Base-by-base conservation (phyloP, 768 basidiomycete species). In the Auriscalpium microsporum region DNA sequence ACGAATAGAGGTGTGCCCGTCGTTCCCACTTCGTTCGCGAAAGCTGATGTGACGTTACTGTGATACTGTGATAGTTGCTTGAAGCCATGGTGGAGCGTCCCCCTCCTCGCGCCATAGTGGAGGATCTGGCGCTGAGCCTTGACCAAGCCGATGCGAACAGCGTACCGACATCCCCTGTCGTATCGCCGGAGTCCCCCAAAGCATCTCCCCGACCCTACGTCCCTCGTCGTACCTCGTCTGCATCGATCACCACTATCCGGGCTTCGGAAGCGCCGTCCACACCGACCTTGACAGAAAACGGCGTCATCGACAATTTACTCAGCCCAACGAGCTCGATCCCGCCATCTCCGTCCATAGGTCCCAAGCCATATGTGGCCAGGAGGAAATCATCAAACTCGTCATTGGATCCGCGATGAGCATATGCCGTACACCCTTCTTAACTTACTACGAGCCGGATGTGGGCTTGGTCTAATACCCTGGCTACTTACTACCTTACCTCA, bases 1-100 rank as follows among this genome's bases (percentile, higher is more conserved):
- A 54, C 81, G 88, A 59, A 83, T 82, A 63, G 87, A 90, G 78
- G 86, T 85, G 56, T 40, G 78, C 65, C 35, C 51, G 28, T 7
- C 28, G 4, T 28, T 28, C 2, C 7, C 28, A 28, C 28, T 28
- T 21, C 21, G 28, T 28, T 28, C 7, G 7, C 28, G 28, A 4
- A 28, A 28, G 28, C 28, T 28, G 17, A 10, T 45, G 40, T 54
- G 48, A 34, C 42, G 19, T 50, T 37, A 13, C 6, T 47, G 28
- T 13, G 35, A 21, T 37, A 13, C 6, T 47, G 28, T 13, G 35
- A 21, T 56, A 92, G 90, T 79, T 92, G 10, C 77, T 93, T 11
- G 87, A 89, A 65, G 88, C 89, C 0, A 86, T 87, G 80, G 87
- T 92, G 23, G 90, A 92, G 65, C 81, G 90, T 2, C 86, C 90